A percentile compares a stretch with the other conserved stretches of the same genome.
These are phyloP conservation scores for Candida morakotiae DNA, from an alignment of 805 yeast species.

Conservation along the genomic window DNA sequence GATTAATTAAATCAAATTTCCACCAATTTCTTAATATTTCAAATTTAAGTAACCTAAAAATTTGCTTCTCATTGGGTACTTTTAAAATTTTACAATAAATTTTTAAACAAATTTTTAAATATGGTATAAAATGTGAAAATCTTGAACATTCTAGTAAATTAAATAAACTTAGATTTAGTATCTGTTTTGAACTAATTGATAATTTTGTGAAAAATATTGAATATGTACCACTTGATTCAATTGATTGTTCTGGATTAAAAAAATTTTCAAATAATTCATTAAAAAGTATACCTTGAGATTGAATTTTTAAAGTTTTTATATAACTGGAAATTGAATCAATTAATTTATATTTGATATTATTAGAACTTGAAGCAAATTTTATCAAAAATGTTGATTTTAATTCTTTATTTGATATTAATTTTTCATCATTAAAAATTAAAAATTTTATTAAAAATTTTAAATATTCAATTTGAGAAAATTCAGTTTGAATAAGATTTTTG, in stretches of 20 bases:
- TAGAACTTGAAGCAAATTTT: conserved; percentile 8
- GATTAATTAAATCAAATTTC: conserved; percentile 23
- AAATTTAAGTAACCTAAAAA: conserved; percentile 28
- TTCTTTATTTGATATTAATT: conserved; percentile 11
- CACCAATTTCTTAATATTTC: conserved; percentile 44
- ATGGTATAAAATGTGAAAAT: conserved; percentile 24
- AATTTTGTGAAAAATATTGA: conserved; percentile 29
- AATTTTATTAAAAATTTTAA: conserved; percentile 28
- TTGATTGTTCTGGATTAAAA: conserved; percentile 29
- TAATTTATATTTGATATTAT: conserved; percentile 18
- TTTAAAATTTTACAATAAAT: conserved; percentile 17
- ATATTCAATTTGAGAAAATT: conserved; percentile 24
- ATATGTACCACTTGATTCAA: conserved; percentile 38
- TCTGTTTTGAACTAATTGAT: conserved; percentile 23
- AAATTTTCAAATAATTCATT: conserved; percentile 24
- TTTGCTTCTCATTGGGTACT: conserved; percentile 8
- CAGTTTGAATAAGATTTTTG: conserved; percentile 39
- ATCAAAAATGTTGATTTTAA: conserved; percentile 5
- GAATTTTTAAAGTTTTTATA: background rate
- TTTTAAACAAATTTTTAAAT: conserved; percentile 22
- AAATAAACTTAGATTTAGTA: conserved; percentile 32
- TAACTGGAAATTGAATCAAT: conserved; percentile 6
- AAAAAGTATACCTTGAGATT: conserved; percentile 15
- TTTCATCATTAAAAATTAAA: conserved; percentile 20
- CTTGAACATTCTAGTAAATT: conserved; percentile 40